Evolutionary conservation across 2,329 filamentous ascomycete species (phyloP), one percentile per base, ranked within the genome.

Genomic region (Epicoccum nigrum): DNA sequence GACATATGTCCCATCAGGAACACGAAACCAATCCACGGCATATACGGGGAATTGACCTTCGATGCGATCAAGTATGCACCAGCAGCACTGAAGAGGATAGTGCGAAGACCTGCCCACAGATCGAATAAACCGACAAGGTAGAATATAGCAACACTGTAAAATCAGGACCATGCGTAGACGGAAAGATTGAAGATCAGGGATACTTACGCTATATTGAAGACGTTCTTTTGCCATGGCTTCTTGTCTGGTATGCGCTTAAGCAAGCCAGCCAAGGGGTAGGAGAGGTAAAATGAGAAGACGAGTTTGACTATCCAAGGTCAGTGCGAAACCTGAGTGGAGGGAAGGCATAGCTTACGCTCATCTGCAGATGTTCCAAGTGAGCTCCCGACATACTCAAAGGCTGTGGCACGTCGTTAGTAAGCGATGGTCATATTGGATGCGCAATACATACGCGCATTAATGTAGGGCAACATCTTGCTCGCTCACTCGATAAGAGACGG

Each of bases 1-100:
- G 92, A 93, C 88, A 97, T 90, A 76, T 99, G 93, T 47, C 87
- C 87, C 93, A 99, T 97, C 50, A 96, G 79, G 69, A 96, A 97
- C 41, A 90, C 80, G 74, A 99, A 99, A 53, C 86, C 92, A 41
- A 97, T 81, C 94, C 94, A 99, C 77, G 94, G 94, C 94, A 99
- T 99, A 70, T 93, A 90, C 0, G 91, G 90, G 16, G 91, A 92
- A 60, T 91, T 83, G 35, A 97, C 79, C 70, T 86, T 92, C 60
- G 88, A 85, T 44, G 93, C 89, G 62, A 99, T 94, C 58, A 82
- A 79, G 70, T 97, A 99, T 42, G 90, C 85, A 41, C 86, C 92
- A 15, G 82, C 83, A 1, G 93, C 86, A 69, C 90, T 92, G 69
- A 96, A 86, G 51, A 89, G 71, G 31, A 99, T 77, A 2, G 92